Evolutionary conservation across 2,329 filamentous ascomycete species (phyloP).

Genomic region (Verticillium nonalfalfae): DNA sequence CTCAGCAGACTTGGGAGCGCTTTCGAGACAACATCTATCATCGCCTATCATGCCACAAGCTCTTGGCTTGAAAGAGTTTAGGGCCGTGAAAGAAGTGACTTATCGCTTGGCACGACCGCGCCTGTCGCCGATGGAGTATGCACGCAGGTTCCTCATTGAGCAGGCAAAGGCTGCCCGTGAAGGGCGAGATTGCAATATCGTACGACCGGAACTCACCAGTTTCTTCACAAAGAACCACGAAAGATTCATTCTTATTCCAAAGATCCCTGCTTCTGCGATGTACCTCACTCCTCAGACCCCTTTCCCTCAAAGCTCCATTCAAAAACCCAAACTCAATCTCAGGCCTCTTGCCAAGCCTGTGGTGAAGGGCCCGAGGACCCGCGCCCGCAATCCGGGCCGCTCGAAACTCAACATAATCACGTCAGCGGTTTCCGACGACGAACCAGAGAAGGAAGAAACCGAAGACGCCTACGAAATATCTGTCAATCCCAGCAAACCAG

Average conservation of each 20-base stretch:
- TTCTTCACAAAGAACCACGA: slow-evolving; percentile 25
- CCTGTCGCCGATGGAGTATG: slow-evolving; percentile 33
- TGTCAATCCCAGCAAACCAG: background rate
- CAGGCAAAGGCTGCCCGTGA: slow-evolving; percentile 20
- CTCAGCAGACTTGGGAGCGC: background rate
- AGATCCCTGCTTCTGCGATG: slow-evolving; percentile 14
- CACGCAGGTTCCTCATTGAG: slow-evolving; percentile 26
- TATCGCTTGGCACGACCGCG: slow-evolving; percentile 18
- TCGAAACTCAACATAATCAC: background rate
- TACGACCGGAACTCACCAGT: slow-evolving; percentile 20
- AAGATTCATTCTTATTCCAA: slow-evolving; percentile 28
- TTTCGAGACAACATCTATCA: background rate
- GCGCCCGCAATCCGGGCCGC: background rate
- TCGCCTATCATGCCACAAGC: background rate
- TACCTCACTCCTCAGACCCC: background rate
- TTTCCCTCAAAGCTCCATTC: background rate
- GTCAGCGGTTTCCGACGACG: background rate
- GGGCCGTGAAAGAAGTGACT: background rate
- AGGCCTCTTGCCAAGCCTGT: background rate
- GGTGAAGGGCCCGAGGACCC: background rate
- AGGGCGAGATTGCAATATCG: slow-evolving; percentile 19
- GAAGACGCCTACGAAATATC: background rate
- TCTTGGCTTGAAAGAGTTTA: background rate
- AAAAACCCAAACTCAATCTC: background rate
- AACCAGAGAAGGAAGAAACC: background rate